These are phyloP conservation scores for Clavispora vitiphila DNA, from an alignment of 805 yeast genomes.

Conservation along the genomic window DNA sequence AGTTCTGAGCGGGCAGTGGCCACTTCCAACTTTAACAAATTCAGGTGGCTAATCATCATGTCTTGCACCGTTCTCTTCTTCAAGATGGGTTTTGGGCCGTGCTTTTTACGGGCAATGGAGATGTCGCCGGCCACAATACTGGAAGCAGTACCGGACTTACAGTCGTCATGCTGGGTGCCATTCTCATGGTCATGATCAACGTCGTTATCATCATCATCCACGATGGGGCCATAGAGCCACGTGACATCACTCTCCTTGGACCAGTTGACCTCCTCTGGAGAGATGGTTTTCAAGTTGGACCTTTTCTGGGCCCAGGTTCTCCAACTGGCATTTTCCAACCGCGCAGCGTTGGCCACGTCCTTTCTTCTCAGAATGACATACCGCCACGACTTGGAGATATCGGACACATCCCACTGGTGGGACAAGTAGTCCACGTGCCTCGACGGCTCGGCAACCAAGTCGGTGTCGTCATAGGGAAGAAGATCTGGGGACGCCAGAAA, in stretches of 20 bases:
- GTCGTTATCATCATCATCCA: slow-evolving; percentile 38
- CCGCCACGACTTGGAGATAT: slow-evolving; percentile 93
- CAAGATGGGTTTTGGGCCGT: slow-evolving; percentile 70
- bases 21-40: slow-evolving; percentile 37
- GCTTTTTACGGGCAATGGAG: slow-evolving; percentile 30
- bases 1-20: slow-evolving; percentile 31
- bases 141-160: slow-evolving; percentile 27
- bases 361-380: slow-evolving; percentile 79
- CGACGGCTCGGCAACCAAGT: slow-evolving; percentile 72
- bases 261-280: slow-evolving; percentile 94
- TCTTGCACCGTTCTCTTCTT: slow-evolving; percentile 85
- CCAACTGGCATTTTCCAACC: slow-evolving; percentile 67
- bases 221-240: slow-evolving; percentile 93
- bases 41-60: slow-evolving; percentile 62
- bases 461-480: slow-evolving; percentile 79
- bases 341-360: slow-evolving; percentile 62
- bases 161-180: slow-evolving; percentile 14
- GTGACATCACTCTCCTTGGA: slow-evolving; percentile 94
- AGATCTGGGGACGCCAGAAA: slow-evolving; percentile 27
- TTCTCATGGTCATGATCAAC: slow-evolving; percentile 17
- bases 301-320: slow-evolving; percentile 90
- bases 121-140: slow-evolving; percentile 43
- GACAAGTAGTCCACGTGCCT: slow-evolving; percentile 92
- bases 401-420: slow-evolving; percentile 93
- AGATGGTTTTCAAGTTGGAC: slow-evolving; percentile 63